Conservation (phyloP, 2,329 filamentous ascomycete genomes). For the Aspergillus brunneoviolaceus region DNA sequence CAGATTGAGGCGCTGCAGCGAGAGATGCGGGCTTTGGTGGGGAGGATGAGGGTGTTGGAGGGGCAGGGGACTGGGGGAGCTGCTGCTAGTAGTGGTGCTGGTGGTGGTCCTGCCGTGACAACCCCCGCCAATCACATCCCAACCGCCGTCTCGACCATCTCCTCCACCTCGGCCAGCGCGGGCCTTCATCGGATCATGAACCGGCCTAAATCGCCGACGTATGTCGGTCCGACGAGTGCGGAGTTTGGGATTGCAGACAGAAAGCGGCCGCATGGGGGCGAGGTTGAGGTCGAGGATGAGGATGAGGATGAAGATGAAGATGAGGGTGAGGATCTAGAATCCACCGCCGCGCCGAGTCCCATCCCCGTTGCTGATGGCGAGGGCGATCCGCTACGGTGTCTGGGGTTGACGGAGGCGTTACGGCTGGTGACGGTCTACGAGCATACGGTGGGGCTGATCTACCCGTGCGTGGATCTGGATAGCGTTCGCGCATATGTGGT, state of each 20-base stretch:
- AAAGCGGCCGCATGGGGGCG: background rate
- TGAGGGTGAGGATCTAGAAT: conserved; percentile 22
- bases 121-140: conserved; percentile 13
- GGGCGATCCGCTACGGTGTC: conserved; percentile 71
- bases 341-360: conserved; percentile 21
- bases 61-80: conserved; percentile 31
- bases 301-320: conserved; percentile 22
- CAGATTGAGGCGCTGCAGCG: too few species aligned
- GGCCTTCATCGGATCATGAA: conserved; percentile 32
- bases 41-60: conserved; percentile 27
- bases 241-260: conserved; percentile 33
- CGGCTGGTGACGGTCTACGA: conserved; percentile 75
- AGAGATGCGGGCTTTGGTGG: too few species aligned
- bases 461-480: conserved; percentile 75
- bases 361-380: conserved; percentile 25
- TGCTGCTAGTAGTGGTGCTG: conserved; percentile 20
- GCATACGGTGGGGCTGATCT: conserved; percentile 87
- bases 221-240: conserved; percentile 37
- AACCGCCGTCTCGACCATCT: conserved; percentile 11
- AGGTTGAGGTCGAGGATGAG: background rate
- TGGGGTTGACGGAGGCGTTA: conserved; percentile 73
- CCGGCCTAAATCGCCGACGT: conserved; percentile 33
- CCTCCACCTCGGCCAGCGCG: conserved; percentile 14
- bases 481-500: conserved; percentile 55
- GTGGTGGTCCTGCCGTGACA: conserved; percentile 7